phyloP scores from a whole-genome alignment of 2,329 filamentous ascomycete species.

The Penicillium sp. region DNA sequence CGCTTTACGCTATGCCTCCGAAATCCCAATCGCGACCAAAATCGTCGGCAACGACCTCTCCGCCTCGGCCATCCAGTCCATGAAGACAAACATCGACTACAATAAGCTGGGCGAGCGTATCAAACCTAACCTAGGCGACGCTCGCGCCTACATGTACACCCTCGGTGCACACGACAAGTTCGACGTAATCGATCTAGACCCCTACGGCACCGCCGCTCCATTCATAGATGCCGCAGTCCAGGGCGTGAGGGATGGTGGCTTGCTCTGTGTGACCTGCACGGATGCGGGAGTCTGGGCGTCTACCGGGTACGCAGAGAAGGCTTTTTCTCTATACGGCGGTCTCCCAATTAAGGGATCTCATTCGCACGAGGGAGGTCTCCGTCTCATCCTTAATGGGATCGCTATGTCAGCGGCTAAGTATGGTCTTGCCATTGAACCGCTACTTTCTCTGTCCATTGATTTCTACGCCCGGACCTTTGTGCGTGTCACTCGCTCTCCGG shows the following conservation, averaged over 20 bases:
- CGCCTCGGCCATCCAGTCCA: slow-evolving; percentile 74
- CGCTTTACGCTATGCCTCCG: slow-evolving; percentile 86
- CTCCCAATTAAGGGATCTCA: slow-evolving; percentile 81
- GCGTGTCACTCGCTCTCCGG: slow-evolving; percentile 75
- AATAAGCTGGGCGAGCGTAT: slow-evolving; percentile 77
- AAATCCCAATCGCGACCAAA: slow-evolving; percentile 81
- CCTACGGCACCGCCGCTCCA: slow-evolving; percentile 89
- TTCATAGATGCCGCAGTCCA: slow-evolving; percentile 93
- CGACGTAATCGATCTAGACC: slow-evolving; percentile 94
- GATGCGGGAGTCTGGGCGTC: slow-evolving; percentile 96
- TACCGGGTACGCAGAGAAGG: slow-evolving; percentile 91
- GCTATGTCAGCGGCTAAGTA: slow-evolving; percentile 81
- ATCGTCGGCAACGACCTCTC: slow-evolving; percentile 92
- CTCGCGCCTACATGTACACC: slow-evolving; percentile 85
- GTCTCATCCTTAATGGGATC: slow-evolving; percentile 82
- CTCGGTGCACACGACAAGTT: slow-evolving; percentile 66
- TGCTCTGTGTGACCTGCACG: slow-evolving; percentile 94
- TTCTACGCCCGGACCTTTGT: slow-evolving; percentile 94
- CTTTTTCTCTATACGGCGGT: slow-evolving; percentile 91
- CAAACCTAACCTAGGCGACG: slow-evolving; percentile 76
- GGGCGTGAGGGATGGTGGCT: slow-evolving; percentile 81
- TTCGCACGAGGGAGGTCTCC: slow-evolving; percentile 86
- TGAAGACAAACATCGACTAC: slow-evolving; percentile 81
- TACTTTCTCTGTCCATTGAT: slow-evolving; percentile 92
- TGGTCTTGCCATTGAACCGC: slow-evolving; percentile 84